Base-by-base conservation (phyloP, 2,329 filamentous ascomycete species). In the Monascus ruber region DNA sequence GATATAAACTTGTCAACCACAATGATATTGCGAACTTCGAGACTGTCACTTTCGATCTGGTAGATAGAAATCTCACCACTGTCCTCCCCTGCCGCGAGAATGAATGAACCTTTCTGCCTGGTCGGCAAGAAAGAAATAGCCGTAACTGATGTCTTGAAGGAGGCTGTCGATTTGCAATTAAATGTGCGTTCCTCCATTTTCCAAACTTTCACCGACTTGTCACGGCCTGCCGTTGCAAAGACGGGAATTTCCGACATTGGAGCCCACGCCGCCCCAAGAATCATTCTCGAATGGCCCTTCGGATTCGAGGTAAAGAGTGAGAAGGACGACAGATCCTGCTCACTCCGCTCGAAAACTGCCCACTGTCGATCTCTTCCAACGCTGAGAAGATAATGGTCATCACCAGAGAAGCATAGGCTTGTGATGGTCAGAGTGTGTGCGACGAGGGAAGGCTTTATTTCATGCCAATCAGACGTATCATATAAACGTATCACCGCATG, bases 401-500 rank as follows among this genome's bases (percentile, higher is more conserved):
- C 81, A 0, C 62, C 55, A 0, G 84, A 88, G 65, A 96, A 98
- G 6, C 79, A 72, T 29, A 98, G 68, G 10, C 83, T 74, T 0
- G 87, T 89, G 24, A 88, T 82, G 0, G 91, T 98, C 39, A 96
- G 71, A 0, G 83, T 79, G 63, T 98, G 91, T 1, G 84, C 83
- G n/a, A 77, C 74, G 26, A 98, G 71, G 0, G 89, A 76, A 2
- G 89, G 88, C 42, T 77, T 79, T 33, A 95, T 69, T 64, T 98
- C 87, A 11, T 85, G 82, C 91, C 91, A 98, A 34, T 76, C 76
- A 28, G 72, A 73, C 8, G 88, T 91, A 57, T 94, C 86, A 56
- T 94, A 96, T 5, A 98, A 63, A 17, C 91, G 79, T 52, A 98
- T 85, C 31, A 96, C 88, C 33, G 91, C 91, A 58, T 98, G 91